phyloP scores from a whole-genome alignment of 495 filamentous ascomycete species.

The Xylaria intraflava region DNA sequence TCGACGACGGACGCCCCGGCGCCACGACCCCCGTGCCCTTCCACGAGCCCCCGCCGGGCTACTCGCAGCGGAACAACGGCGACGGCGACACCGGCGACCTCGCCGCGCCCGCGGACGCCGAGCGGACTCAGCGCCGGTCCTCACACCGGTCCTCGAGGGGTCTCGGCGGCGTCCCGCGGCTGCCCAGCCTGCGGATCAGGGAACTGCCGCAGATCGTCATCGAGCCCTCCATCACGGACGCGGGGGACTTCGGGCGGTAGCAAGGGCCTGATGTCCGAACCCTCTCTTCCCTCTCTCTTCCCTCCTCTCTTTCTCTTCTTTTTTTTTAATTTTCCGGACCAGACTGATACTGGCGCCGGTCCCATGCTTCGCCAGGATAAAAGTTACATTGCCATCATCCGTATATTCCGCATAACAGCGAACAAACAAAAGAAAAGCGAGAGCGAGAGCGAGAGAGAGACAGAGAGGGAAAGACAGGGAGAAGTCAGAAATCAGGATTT shows the following conservation, averaged over 20 bases:
- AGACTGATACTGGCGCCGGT: too few relatives aligned
- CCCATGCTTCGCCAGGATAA: too few relatives aligned
- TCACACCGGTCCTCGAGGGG: constrained; percentile 22
- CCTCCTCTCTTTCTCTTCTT: too few relatives aligned
- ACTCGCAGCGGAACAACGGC: constrained; percentile 32
- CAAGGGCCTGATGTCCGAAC: not conserved
- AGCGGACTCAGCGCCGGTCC: constrained; percentile 4
- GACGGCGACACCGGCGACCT: constrained; percentile 22
- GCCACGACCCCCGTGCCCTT: constrained; percentile 26
- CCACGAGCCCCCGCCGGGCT: constrained; percentile 45
- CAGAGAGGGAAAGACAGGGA: too few relatives aligned
- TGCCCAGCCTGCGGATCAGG: constrained; percentile 39
- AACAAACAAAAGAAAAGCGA: too few relatives aligned
- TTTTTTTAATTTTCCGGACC: too few relatives aligned
- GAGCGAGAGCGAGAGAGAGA: too few relatives aligned
- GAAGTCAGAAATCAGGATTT: too few relatives aligned
- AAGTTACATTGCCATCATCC: too few relatives aligned
- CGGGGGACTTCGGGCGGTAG: constrained; percentile 11
- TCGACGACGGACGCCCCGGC: constrained; percentile 36
- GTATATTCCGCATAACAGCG: too few relatives aligned
- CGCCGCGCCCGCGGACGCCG: constrained; percentile 5
- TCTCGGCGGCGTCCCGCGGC: constrained; percentile 32
- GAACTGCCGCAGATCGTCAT: constrained; percentile 47
- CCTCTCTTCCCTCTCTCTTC: too few relatives aligned
- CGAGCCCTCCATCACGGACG: constrained; percentile 41